Evolutionary conservation across 176 grass and related monocot genomes (phyloP).

Genomic region (Themeda triandra): DNA sequence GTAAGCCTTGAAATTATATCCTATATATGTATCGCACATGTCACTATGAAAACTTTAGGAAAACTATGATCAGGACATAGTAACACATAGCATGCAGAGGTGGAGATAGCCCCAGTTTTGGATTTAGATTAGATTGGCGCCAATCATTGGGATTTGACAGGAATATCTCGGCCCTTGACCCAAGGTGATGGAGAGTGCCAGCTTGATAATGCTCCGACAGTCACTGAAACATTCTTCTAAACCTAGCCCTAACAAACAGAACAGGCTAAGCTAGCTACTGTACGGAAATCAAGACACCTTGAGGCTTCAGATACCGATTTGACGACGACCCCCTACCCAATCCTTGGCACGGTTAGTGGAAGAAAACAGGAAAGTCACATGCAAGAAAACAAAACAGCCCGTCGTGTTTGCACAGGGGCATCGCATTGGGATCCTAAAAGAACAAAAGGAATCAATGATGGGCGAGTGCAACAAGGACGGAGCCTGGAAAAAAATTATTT

Average conservation of each 20-base stretch:
- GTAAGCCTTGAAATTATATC: background rate
- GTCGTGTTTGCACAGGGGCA: constrained; percentile 17
- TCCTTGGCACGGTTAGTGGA: constrained; percentile 30
- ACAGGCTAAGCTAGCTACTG: constrained; percentile 23
- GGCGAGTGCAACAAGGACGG: constrained; percentile 39
- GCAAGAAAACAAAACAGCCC: constrained; percentile 31
- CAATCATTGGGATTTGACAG: constrained; percentile 9
- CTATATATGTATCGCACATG: background rate
- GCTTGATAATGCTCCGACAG: constrained; percentile 5
- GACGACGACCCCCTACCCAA: constrained; percentile 15
- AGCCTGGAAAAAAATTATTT: constrained; percentile 22
- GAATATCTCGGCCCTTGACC: constrained; percentile 1
- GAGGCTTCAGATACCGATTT: constrained; percentile 13
- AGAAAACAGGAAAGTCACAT: constrained; percentile 31
- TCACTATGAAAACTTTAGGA: background rate
- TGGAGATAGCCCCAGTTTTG: background rate
- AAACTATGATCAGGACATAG: background rate
- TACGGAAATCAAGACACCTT: constrained; percentile 15
- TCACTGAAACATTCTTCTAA: constrained; percentile 30
- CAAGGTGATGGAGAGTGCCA: constrained; percentile 27
- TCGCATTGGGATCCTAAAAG: constrained; percentile 38
- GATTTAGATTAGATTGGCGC: background rate
- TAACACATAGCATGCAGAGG: background rate
- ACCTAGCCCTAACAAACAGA: constrained; percentile 35
- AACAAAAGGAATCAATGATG: constrained; percentile 50